Conservation (phyloP, 23 red algal species). For the Pyropia yezoensis region DNA sequence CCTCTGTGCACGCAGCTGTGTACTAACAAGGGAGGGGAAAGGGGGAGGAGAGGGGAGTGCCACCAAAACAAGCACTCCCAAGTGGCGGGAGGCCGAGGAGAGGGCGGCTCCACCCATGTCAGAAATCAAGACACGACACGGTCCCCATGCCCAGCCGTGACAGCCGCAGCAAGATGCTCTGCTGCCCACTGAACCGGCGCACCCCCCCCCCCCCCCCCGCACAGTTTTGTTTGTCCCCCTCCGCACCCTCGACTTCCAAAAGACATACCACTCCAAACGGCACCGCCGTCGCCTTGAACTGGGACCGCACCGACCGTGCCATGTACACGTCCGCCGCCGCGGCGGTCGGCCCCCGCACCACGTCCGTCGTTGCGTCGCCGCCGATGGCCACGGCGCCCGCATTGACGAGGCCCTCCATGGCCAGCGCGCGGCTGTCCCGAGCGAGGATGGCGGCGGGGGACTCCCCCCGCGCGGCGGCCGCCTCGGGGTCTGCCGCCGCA, state of each 20-base stretch:
- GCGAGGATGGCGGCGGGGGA: too few species aligned
- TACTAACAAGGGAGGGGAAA: constrained; percentile 4
- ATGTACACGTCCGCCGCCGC: constrained; percentile 34
- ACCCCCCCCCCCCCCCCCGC: constrained; percentile 5
- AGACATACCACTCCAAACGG: constrained; percentile 9
- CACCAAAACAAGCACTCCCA: constrained; percentile 17
- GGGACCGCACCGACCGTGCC: constrained; percentile 12
- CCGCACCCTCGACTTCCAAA: constrained; percentile 9
- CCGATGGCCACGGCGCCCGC: too few species aligned
- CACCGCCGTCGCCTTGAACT: constrained; percentile 31
- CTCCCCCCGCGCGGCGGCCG: too few species aligned
- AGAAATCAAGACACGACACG: neutral
- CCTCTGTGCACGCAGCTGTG: constrained; percentile 32
- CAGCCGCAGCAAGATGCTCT: constrained; percentile 20
- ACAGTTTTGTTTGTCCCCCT: constrained; percentile 8
- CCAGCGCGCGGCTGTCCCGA: too few species aligned
- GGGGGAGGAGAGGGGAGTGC: neutral
- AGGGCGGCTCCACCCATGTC: neutral
- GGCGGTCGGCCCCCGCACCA: too few species aligned
- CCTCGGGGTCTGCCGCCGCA: too few species aligned
- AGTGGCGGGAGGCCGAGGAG: constrained; percentile 13
- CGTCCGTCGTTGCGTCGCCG: too few species aligned
- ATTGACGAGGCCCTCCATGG: too few species aligned
- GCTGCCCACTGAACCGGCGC: constrained; percentile 2
- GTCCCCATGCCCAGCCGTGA: constrained; percentile 8